phyloP scores from a whole-genome alignment of 345 rosid genomes.

The Syzygium oleosum region DNA sequence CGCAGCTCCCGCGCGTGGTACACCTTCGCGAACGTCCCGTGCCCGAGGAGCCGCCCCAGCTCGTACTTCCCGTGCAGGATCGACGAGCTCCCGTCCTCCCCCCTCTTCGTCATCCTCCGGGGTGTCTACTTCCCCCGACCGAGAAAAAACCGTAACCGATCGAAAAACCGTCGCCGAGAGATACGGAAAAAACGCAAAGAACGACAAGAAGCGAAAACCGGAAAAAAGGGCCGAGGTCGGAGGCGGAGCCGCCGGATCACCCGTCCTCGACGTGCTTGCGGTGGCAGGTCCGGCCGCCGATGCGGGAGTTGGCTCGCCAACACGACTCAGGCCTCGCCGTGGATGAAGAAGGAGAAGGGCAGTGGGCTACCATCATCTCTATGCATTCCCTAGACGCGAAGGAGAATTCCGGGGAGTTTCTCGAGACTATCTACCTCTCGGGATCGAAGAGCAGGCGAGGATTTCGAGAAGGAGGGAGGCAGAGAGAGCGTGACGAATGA shows the following conservation, averaged over 20 bases:
- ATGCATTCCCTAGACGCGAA: slow-evolving; percentile 57
- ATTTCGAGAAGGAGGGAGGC: background rate
- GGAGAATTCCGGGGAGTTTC: background rate
- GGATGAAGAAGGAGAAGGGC: slow-evolving; percentile 16
- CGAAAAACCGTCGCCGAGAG: background rate
- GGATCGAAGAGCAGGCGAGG: background rate
- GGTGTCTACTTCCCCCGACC: background rate
- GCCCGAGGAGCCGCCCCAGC: slow-evolving; percentile 76
- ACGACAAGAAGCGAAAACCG: background rate
- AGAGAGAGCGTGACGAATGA: background rate
- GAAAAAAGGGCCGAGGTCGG: background rate
- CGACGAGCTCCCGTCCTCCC: slow-evolving; percentile 13
- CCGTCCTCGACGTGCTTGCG: slow-evolving; percentile 99
- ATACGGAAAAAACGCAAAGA: background rate
- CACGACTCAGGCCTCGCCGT: slow-evolving; percentile 37
- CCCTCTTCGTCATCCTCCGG: slow-evolving; percentile 14
- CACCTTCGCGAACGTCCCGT: slow-evolving; percentile 91
- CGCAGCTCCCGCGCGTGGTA: slow-evolving; percentile 58
- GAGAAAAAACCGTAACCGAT: background rate
- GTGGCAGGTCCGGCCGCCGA: slow-evolving; percentile 86
- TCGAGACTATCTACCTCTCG: too few species aligned
- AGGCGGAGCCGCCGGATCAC: slow-evolving; percentile 27
- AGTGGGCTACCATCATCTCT: slow-evolving; percentile 39
- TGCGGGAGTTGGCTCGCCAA: slow-evolving; percentile 35
- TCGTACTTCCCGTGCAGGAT: slow-evolving; percentile 75